phyloP scores from a whole-genome alignment of 2,329 filamentous ascomycete genomes.

The Neurospora sp. region DNA sequence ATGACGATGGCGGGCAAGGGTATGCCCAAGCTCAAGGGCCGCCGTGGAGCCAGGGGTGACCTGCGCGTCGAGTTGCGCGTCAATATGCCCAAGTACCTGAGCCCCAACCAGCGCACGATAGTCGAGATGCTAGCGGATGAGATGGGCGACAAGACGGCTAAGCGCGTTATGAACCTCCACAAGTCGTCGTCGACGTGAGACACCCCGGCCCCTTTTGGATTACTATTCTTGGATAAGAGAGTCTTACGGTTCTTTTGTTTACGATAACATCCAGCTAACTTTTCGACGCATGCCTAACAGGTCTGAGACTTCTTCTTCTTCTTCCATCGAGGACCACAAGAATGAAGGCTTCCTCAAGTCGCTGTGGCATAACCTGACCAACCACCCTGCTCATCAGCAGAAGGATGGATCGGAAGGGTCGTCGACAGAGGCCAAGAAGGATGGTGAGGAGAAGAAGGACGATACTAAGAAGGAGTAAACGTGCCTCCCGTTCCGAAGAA shows the following conservation, averaged over 20 bases:
- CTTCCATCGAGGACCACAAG: constrained; percentile 45
- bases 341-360: constrained; percentile 88
- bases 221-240: not conserved
- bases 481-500: not conserved
- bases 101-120: constrained; percentile 82
- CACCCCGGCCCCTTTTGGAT: constrained; percentile 19
- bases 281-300: not conserved
- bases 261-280: constrained; percentile 1
- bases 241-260: not conserved
- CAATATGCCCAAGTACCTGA: constrained; percentile 88
- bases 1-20: constrained; percentile 85
- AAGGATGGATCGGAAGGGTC: constrained; percentile 20
- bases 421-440: constrained; percentile 12
- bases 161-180: constrained; percentile 80
- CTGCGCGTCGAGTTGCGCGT: constrained; percentile 92
- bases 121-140: constrained; percentile 95
- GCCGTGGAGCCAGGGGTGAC: constrained; percentile 65
- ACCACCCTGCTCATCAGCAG: constrained; percentile 51
- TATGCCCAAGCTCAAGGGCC: constrained; percentile 73
- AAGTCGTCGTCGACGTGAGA: constrained; percentile 31
- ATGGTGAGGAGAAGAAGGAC: constrained; percentile 16
- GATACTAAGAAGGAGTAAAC: constrained; percentile 21
- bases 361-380: constrained; percentile 87
- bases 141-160: constrained; percentile 85
- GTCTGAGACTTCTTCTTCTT: not conserved